Percentiles rank a stretch among this genome's conserved stretches.
These are phyloP conservation scores for Chrysanthemum makinoi DNA, from an alignment of 129 eudicot species.

Conservation along the genomic window DNA sequence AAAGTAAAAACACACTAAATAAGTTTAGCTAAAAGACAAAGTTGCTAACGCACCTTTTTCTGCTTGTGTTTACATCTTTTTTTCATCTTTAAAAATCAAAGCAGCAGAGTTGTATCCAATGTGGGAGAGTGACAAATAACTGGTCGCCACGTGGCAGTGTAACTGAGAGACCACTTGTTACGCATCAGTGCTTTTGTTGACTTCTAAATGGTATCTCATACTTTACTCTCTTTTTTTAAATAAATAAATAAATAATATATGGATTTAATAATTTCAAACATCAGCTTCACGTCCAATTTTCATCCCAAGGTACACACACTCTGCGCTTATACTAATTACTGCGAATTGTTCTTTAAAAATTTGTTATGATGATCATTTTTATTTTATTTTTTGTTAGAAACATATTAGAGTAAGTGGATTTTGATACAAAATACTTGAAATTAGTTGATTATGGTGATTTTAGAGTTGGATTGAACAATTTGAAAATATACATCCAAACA, in stretches of 20 bases:
- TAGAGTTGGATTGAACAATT: too few species aligned
- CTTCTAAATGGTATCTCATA: constrained; percentile 7
- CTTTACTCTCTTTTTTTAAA: constrained; percentile 2
- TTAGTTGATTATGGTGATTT: too few species aligned
- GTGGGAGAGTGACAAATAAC: constrained; percentile 7
- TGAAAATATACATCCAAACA: neutral
- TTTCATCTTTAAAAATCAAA: too few species aligned
- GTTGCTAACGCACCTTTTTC: too few species aligned
- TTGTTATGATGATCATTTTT: too few species aligned
- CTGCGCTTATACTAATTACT: neutral
- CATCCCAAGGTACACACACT: constrained; percentile 25
- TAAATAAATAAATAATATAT: neutral
- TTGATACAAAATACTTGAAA: too few species aligned
- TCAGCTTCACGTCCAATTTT: constrained; percentile 21
- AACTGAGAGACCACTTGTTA: constrained; percentile 1
- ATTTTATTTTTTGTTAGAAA: too few species aligned
- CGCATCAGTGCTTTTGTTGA: neutral
- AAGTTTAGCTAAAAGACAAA: too few species aligned
- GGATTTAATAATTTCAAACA: constrained; percentile 28
- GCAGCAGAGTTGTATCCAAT: neutral
- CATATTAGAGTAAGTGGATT: too few species aligned
- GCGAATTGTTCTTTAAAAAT: too few species aligned
- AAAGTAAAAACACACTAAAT: too few species aligned
- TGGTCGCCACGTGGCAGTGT: constrained; percentile 11
- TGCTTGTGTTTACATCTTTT: too few species aligned